Conservation (phyloP, 1,284 basidiomycete species). For the Naganishia sp. region DNA sequence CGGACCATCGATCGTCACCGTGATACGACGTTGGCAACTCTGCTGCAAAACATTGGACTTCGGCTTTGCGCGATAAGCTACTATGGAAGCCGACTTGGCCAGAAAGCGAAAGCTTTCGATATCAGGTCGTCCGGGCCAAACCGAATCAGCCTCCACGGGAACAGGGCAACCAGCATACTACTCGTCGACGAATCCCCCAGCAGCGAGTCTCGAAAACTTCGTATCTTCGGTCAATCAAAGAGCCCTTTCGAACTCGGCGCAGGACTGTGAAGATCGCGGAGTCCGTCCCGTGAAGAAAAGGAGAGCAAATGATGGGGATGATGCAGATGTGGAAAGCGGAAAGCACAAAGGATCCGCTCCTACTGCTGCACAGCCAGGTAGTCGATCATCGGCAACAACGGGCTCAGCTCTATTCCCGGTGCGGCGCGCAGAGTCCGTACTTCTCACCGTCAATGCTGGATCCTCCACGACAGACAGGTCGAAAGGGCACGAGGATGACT, state of each 20-base stretch:
- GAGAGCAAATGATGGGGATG: conserved; percentile 7
- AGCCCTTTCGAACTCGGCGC: neutral
- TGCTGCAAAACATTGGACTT: neutral
- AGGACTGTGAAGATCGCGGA: neutral
- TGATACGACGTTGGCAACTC: too few relatives aligned
- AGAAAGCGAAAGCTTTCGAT: conserved; percentile 24
- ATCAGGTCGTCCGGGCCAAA: neutral
- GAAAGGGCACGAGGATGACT: conserved; percentile 8
- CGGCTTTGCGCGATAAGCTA: conserved; percentile 1
- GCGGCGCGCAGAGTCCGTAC: conserved; percentile 11
- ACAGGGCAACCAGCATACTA: conserved; percentile 9
- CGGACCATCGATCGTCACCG: too few relatives aligned
- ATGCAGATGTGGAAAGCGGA: neutral
- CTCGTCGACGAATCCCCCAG: conserved; percentile 5
- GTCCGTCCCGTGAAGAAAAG: conserved; percentile 12
- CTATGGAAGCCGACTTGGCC: conserved; percentile 21
- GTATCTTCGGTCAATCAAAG: conserved; percentile 10
- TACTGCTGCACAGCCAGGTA: neutral
- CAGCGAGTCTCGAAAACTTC: conserved; percentile 19
- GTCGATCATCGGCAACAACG: neutral
- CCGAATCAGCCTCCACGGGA: neutral
- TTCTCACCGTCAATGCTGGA: neutral
- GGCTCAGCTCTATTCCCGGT: conserved; percentile 11
- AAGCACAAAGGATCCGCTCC: neutral
- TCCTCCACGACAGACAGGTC: neutral